These are phyloP conservation scores for Euphorbia pulcherrima DNA, from an alignment of 345 rosid species.

Conservation along the genomic window DNA sequence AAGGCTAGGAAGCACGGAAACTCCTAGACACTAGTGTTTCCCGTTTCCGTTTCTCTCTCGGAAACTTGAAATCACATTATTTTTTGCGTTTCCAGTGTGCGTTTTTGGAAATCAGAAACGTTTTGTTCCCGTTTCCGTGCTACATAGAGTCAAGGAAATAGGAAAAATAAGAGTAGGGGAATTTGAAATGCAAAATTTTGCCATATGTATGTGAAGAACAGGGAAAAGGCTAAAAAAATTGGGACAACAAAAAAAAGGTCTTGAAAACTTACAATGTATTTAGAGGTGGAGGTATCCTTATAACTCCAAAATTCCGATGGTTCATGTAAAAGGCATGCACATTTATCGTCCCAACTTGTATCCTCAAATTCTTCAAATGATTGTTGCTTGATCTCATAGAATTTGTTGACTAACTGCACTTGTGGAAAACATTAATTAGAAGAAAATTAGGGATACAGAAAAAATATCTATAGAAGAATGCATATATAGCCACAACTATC, in stretches of 20 bases:
- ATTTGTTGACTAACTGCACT: slow-evolving; percentile 65
- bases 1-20: too few relatives aligned
- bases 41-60: too few relatives aligned
- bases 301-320: slow-evolving; percentile 73
- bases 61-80: too few relatives aligned
- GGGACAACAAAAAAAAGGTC: slow-evolving; percentile 1
- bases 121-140: too few relatives aligned
- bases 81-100: too few relatives aligned
- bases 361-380: slow-evolving; percentile 43
- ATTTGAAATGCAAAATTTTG: background rate
- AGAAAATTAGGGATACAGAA: background rate
- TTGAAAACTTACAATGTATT: slow-evolving; percentile 66
- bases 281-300: slow-evolving; percentile 71
- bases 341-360: slow-evolving; percentile 60
- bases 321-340: slow-evolving; percentile 60
- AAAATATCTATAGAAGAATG: too few relatives aligned
- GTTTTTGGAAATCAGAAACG: too few relatives aligned
- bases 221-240: background rate
- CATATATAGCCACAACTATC: background rate
- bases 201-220: background rate
- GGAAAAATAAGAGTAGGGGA: background rate
- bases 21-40: too few relatives aligned
- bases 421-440: slow-evolving; percentile 1
- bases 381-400: slow-evolving; percentile 60
- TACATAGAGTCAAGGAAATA: background rate